phyloP scores from a whole-genome alignment of 345 rosid species.

The Garcia nutans region DNA sequence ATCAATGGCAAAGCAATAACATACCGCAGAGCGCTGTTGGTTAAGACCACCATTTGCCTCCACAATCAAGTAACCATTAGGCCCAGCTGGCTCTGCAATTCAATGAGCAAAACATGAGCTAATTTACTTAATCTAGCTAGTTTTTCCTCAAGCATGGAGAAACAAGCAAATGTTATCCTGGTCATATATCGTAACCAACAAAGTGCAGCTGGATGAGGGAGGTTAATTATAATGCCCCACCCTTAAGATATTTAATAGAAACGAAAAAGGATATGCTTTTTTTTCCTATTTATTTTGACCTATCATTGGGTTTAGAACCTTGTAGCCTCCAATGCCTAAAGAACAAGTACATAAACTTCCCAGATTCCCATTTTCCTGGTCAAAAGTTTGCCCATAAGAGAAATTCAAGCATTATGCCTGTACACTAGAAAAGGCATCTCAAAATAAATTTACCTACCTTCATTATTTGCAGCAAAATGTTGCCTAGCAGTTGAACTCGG shows the following conservation, averaged over 20 bases:
- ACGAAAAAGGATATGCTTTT: neutral
- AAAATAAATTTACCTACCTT: slow-evolving; percentile 38
- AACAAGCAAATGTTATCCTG: neutral
- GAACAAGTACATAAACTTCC: neutral
- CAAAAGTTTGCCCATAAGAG: neutral
- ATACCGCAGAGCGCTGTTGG: slow-evolving; percentile 95
- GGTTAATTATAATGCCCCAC: neutral
- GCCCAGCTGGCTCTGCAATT: slow-evolving; percentile 48
- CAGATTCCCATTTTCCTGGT: neutral
- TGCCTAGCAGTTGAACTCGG: slow-evolving; percentile 44
- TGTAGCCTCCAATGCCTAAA: neutral
- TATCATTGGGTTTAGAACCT: neutral
- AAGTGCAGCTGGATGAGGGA: neutral
- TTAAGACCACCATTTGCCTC: slow-evolving; percentile 97
- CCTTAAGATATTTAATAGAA: neutral
- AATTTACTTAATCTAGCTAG: neutral
- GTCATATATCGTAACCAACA: neutral
- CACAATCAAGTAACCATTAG: slow-evolving; percentile 67
- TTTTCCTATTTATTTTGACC: neutral
- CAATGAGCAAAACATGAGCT: slow-evolving; percentile 8
- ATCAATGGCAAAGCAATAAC: slow-evolving; percentile 8
- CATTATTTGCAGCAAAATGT: slow-evolving; percentile 31
- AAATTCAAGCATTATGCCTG: neutral
- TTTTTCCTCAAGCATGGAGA: neutral
- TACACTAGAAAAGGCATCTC: neutral